Evolutionary conservation across 176 grass and related monocot genomes (phyloP).

Genomic region (Triticum timopheevii): DNA sequence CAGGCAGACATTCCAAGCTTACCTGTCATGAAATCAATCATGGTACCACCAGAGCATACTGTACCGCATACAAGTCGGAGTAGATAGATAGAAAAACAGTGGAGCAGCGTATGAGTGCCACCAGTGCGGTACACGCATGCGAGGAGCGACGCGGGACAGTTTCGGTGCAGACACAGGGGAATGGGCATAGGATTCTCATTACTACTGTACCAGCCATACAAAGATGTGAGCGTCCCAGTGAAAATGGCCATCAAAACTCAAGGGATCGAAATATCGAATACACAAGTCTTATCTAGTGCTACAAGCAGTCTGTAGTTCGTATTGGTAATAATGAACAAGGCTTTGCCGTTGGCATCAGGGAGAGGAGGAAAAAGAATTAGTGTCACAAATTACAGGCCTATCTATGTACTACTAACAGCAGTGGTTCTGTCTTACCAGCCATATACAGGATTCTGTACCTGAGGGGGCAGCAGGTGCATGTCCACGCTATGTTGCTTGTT

Average conservation of each 20-base stretch:
- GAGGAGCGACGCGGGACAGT: not conserved
- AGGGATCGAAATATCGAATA: not conserved
- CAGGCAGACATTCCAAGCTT: slow-evolving; percentile 21
- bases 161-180: slow-evolving; percentile 14
- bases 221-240: not conserved
- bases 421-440: slow-evolving; percentile 63
- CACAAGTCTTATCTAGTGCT: slow-evolving; percentile 16
- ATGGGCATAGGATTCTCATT: slow-evolving; percentile 20
- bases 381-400: slow-evolving; percentile 32
- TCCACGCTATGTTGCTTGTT: slow-evolving; percentile 73
- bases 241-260: not conserved
- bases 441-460: slow-evolving; percentile 84
- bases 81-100: slow-evolving; percentile 16
- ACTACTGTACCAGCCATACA: not conserved
- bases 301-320: not conserved
- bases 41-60: not conserved
- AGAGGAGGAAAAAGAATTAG: not conserved
- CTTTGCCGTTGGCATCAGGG: slow-evolving; percentile 7
- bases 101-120: not conserved
- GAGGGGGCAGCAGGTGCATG: slow-evolving; percentile 67
- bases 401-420: slow-evolving; percentile 9
- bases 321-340: slow-evolving; percentile 28
- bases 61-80: not conserved
- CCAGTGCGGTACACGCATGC: slow-evolving; percentile 38
- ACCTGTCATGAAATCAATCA: not conserved